These are phyloP conservation scores for Sporormia fimetaria DNA, from an alignment of 495 filamentous ascomycete species.

Conservation along the genomic window DNA sequence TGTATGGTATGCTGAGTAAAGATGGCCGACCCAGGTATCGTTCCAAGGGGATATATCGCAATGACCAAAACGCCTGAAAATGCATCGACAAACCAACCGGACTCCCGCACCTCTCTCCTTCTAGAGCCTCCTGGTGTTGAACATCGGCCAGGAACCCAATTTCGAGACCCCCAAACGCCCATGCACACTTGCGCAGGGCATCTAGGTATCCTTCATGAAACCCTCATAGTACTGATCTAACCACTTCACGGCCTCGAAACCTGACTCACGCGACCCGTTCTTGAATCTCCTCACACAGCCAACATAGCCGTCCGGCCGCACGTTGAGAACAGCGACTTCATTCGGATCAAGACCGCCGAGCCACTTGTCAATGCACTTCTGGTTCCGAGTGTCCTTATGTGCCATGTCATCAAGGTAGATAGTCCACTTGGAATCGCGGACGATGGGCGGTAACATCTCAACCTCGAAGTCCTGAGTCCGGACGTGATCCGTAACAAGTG, in stretches of 20 bases:
- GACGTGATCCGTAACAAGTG: slow-evolving; percentile 40
- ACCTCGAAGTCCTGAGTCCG: slow-evolving; percentile 48
- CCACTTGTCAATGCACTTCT: slow-evolving; percentile 51
- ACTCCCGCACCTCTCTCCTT: no score
- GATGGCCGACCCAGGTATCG: no score
- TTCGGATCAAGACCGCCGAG: slow-evolving; percentile 41
- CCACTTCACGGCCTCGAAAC: slow-evolving; percentile 41
- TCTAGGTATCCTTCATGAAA: slow-evolving; percentile 34
- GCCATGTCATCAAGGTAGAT: slow-evolving; percentile 51
- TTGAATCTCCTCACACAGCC: slow-evolving; percentile 47
- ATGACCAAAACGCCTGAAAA: no score
- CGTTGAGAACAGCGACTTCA: slow-evolving; percentile 47
- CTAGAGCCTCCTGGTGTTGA: no score
- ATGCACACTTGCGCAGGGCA: no score
- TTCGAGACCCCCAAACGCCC: no score
- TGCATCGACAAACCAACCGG: no score
- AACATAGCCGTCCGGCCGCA: slow-evolving; percentile 59
- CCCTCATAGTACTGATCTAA: slow-evolving; percentile 49
- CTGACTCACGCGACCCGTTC: slow-evolving; percentile 35
- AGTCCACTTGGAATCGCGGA: slow-evolving; percentile 54
- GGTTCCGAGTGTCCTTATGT: slow-evolving; percentile 36
- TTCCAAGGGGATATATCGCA: no score
- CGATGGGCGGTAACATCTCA: slow-evolving; percentile 43
- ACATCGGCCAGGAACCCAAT: no score
- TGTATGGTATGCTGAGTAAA: no score